phyloP scores from a whole-genome alignment of 1,284 basidiomycete genomes.

The Coniophora puteana region DNA sequence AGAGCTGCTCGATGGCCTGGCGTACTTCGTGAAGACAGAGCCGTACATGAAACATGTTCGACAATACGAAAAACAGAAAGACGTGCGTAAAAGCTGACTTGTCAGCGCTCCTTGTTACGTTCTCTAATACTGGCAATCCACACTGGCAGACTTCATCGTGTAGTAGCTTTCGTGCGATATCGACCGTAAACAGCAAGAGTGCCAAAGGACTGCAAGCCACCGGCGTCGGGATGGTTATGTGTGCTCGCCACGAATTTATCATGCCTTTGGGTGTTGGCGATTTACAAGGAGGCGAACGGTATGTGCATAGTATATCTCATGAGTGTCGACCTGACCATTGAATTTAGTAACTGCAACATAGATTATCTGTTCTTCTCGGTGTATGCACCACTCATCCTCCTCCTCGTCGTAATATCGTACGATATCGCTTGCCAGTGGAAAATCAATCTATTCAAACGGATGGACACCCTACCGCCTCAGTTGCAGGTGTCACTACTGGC shows the following conservation, averaged over 20 bases:
- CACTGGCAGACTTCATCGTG: slow-evolving; percentile 11
- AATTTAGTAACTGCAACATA: slow-evolving; percentile 8
- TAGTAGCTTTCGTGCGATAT: slow-evolving; percentile 11
- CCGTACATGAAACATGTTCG: slow-evolving; percentile 12
- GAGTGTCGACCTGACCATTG: slow-evolving; percentile 25
- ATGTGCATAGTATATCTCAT: background rate
- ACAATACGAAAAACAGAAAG: slow-evolving; percentile 1
- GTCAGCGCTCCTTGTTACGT: background rate
- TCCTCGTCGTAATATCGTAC: slow-evolving; percentile 2
- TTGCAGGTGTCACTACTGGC: background rate
- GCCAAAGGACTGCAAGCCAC: slow-evolving; percentile 5
- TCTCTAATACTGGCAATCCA: background rate
- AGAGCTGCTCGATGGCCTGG: too few species aligned
- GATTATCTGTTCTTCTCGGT: slow-evolving; percentile 2
- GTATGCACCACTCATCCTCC: slow-evolving; percentile 19
- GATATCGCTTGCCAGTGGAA: slow-evolving; percentile 8
- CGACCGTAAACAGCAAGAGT: slow-evolving; percentile 10
- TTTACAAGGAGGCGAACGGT: slow-evolving; percentile 21
- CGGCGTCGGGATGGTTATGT: slow-evolving; percentile 14
- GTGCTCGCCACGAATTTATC: slow-evolving; percentile 12
- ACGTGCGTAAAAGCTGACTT: slow-evolving; percentile 4
- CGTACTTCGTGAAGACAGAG: too few species aligned
- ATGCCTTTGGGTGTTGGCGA: slow-evolving; percentile 13
- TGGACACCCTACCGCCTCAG: background rate
- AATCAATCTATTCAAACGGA: background rate